Percentiles rank a stretch among this genome's conserved stretches.
These are phyloP conservation scores for Cryphonectria parasitica DNA, from an alignment of 2,329 filamentous ascomycete genomes.

Conservation along the genomic window DNA sequence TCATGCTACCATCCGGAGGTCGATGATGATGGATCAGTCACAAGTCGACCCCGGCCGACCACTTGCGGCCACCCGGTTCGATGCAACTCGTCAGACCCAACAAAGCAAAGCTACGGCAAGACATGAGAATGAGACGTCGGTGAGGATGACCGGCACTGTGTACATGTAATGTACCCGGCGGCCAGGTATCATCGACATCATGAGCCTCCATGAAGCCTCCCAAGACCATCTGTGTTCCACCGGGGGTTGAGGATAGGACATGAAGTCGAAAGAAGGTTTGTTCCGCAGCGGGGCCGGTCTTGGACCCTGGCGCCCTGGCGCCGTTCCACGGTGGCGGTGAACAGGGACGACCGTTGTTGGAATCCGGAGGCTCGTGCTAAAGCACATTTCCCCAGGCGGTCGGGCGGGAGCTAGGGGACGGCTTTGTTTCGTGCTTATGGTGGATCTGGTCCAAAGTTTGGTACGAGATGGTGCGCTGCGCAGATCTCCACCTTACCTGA, in stretches of 20 bases:
- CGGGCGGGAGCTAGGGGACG: background rate
- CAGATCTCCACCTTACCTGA: background rate
- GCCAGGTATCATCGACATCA: background rate
- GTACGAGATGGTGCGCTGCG: background rate
- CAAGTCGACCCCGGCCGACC: background rate
- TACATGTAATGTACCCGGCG: background rate
- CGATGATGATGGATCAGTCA: background rate
- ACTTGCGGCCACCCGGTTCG: background rate
- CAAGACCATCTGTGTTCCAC: background rate
- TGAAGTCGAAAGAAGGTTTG: slow-evolving; percentile 16
- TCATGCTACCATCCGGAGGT: background rate
- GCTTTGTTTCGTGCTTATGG: background rate
- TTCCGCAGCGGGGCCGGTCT: slow-evolving; percentile 13
- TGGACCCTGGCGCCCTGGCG: background rate
- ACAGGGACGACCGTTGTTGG: slow-evolving; percentile 17
- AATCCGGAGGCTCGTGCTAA: background rate
- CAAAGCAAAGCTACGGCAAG: background rate
- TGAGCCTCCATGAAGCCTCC: background rate
- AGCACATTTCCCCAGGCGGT: background rate
- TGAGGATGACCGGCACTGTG: background rate
- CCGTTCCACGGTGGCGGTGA: background rate
- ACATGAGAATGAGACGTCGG: background rate
- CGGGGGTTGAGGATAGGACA: background rate
- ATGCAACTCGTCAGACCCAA: background rate
- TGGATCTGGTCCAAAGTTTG: background rate